Conservation (phyloP, 495 filamentous ascomycete genomes). For the Astrothelium macrocarpum region DNA sequence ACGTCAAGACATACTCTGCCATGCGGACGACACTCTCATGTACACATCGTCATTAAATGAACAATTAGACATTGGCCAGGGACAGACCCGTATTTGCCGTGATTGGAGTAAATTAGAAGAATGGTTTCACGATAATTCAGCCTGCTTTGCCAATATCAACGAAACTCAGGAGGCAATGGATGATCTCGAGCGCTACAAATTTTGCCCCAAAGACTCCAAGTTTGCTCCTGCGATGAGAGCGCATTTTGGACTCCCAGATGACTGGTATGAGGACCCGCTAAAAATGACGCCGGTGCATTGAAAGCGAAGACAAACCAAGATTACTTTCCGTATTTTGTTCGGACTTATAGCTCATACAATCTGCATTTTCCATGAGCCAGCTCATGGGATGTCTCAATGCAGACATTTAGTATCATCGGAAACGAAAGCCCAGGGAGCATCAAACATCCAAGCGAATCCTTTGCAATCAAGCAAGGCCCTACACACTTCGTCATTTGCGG, state of each 20-base stretch:
- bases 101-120: neutral
- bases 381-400: no score
- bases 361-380: no score
- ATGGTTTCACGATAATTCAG: neutral
- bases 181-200: neutral
- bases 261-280: neutral
- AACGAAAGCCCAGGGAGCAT: no score
- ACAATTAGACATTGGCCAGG: neutral
- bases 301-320: no score
- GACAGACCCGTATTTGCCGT: neutral
- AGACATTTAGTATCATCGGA: no score
- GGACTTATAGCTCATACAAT: no score
- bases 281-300: neutral
- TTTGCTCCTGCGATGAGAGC: neutral
- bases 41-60: neutral
- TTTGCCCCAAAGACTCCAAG: neutral
- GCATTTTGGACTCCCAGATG: slow-evolving; percentile 1
- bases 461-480: no score
- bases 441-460: no score
- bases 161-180: neutral
- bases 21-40: slow-evolving; percentile 2
- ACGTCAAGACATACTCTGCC: neutral
- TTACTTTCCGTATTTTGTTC: no score
- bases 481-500: no score
- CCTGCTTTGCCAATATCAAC: neutral